Evolutionary conservation across 352 stramenopile genomes (phyloP), one percentile per base, ranked within the genome.

Genomic region (Phytophthora cactorum): DNA sequence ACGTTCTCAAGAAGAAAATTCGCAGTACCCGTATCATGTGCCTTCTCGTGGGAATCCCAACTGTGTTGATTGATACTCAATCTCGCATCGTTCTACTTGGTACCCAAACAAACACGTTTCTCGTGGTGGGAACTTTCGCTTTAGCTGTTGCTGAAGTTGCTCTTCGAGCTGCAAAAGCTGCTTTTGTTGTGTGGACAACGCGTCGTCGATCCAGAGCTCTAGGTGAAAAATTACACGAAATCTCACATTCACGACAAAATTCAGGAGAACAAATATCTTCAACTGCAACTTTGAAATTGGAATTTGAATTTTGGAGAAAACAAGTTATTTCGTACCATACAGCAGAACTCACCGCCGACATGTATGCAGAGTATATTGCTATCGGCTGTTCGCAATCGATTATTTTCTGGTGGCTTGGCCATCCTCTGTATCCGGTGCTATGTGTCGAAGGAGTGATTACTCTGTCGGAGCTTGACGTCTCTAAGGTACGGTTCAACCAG

Each of bases 361-460:
- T 86, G 75, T 80, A 78, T 25, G 72, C 77, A n/a, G 77, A 86
- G 62, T 83, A 86, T 45, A 73, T 86, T 34, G 75, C 75, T 0
- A 82, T 86, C 34, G 75, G 63, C 1, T 86, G 75, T 28, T 83
- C 78, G 0, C 61, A 77, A 45, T 81, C 57, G 22, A 74, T 78
- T 6, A 41, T 78, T 1, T 76, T 78, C 15, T 86, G 80, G 51
- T 86, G 70, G 46, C 61, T 70, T 36, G 67, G 61, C 2, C 74
- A 85, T 39, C 45, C 69, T 2, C 66, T 79, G 57, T 81, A 79
- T 50, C 56, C 66, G 4, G 31, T 39, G 8, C 47, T 73, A 7
- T 47, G 32, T 17, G 28, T 61, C 10, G 34, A 60, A 22, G 22
- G 22, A 22, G 22, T 22, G 22, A 22, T 22, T n/a, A 32, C 45